Evolutionary conservation across 768 basidiomycete genomes (phyloP).

Genomic region (Tephrocybe sp.): DNA sequence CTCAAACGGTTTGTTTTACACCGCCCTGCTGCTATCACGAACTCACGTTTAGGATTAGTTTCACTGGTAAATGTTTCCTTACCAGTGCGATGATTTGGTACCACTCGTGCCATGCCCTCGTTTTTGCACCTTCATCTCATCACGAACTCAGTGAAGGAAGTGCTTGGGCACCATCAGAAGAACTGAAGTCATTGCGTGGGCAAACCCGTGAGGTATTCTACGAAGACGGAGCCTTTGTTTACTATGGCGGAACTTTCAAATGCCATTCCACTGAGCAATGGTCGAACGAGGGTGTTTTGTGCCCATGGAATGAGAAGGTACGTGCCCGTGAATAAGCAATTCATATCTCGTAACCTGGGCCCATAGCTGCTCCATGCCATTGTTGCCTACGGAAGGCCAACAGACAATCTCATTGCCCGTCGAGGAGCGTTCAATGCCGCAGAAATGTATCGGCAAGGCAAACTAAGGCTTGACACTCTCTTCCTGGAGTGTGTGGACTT

Average conservation of each 20-base stretch:
- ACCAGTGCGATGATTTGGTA: background rate
- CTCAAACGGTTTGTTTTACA: background rate
- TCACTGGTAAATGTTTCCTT: background rate
- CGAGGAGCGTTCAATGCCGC: background rate
- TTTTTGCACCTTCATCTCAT: background rate
- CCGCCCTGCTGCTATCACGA: background rate
- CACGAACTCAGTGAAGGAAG: background rate
- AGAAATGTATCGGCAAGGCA: background rate
- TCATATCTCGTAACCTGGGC: background rate
- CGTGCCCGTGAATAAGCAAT: background rate
- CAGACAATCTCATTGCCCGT: background rate
- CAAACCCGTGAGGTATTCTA: background rate
- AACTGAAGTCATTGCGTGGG: background rate
- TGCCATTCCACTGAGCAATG: background rate
- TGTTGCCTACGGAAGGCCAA: background rate
- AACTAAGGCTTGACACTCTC: background rate
- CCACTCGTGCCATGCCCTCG: background rate
- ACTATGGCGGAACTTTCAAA: background rate
- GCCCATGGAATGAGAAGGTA: conserved; percentile 1
- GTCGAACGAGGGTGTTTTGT: background rate
- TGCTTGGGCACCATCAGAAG: background rate
- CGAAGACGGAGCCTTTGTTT: background rate
- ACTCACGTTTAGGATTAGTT: background rate
- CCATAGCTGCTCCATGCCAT: background rate
- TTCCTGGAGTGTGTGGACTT: background rate